phyloP scores from a whole-genome alignment of 352 stramenopile genomes.

The Globisporangium lucens region DNA sequence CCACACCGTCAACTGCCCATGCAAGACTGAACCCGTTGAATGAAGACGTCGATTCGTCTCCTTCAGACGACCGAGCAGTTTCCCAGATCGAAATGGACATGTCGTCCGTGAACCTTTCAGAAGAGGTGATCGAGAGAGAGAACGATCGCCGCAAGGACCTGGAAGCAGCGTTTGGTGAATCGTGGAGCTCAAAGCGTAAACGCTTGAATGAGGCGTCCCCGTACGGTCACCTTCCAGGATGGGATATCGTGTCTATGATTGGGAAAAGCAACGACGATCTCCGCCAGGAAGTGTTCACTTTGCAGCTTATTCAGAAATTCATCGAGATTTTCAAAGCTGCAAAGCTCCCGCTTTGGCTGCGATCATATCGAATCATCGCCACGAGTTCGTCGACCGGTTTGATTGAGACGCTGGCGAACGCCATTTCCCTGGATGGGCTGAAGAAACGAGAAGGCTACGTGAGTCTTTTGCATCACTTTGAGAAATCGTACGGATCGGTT shows the following conservation, averaged over 20 bases:
- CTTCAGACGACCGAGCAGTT: constrained; percentile 18
- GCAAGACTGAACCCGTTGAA: constrained; percentile 23
- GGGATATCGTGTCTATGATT: constrained; percentile 96
- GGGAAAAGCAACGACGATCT: constrained; percentile 99
- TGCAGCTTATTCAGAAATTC: constrained; percentile 98
- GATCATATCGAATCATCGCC: constrained; percentile 96
- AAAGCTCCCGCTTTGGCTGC: constrained; percentile 94
- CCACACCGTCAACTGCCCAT: constrained; percentile 46
- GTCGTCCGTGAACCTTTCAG: constrained; percentile 47
- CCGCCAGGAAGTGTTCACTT: constrained; percentile 98
- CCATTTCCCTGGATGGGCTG: constrained; percentile 96
- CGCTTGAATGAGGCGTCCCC: constrained; percentile 86
- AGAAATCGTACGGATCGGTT: constrained; percentile 92
- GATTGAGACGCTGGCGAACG: constrained; percentile 97
- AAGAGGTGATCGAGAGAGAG: constrained; percentile 79
- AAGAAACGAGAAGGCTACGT: constrained; percentile 96
- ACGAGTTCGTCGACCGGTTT: constrained; percentile 94
- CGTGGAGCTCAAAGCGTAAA: constrained; percentile 93
- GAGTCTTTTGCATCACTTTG: constrained; percentile 94
- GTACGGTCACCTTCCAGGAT: constrained; percentile 87
- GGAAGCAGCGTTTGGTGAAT: constrained; percentile 92
- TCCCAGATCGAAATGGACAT: constrained; percentile 59
- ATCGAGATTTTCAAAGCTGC: constrained; percentile 95
- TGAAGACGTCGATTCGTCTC: constrained; percentile 24
- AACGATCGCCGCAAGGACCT: constrained; percentile 78